Percentiles rank a stretch among this genome's conserved stretches.
These are phyloP conservation scores for Candida nemodendra DNA, from an alignment of 805 yeast species.

Conservation along the genomic window DNA sequence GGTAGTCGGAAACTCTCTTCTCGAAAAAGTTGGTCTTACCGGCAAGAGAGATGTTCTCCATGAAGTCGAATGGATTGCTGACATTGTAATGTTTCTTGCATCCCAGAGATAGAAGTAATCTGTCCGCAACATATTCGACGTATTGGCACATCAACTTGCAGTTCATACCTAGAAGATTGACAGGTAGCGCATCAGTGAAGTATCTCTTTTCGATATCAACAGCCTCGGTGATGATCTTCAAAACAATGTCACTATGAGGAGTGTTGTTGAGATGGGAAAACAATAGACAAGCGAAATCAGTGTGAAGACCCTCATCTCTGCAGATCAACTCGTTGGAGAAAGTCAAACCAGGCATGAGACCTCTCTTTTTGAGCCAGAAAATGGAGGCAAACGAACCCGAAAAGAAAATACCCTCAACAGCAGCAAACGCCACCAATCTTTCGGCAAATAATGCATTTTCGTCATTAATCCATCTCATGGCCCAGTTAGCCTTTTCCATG, in stretches of 20 bases:
- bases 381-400: conserved; percentile 98
- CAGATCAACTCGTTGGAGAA: conserved; percentile 97
- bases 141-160: conserved; percentile 92
- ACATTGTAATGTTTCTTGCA: conserved; percentile 85
- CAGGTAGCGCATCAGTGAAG: conserved; percentile 94
- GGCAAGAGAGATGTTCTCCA: conserved; percentile 97
- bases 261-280: conserved; percentile 91
- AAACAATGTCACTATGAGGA: conserved; percentile 76
- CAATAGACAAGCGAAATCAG: conserved; percentile 95
- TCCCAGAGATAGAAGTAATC: conserved; percentile 88
- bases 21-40: conserved; percentile 99
- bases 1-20: conserved; percentile 98
- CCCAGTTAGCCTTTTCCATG: conserved; percentile 98
- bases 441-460: conserved; percentile 87
- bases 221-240: conserved; percentile 89
- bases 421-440: conserved; percentile 97
- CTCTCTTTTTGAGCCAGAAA: conserved; percentile 98
- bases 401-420: conserved; percentile 98
- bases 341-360: conserved; percentile 98
- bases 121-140: conserved; percentile 96
- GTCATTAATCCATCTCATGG: conserved; percentile 93
- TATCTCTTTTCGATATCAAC: conserved; percentile 92
- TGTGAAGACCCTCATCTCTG: conserved; percentile 98
- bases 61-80: conserved; percentile 94
- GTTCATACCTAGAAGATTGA: conserved; percentile 93